A percentile compares a stretch with the other conserved stretches of the same genome.
Conservation (phyloP, 495 filamentous ascomycete species). For the Apodospora peruviana region DNA sequence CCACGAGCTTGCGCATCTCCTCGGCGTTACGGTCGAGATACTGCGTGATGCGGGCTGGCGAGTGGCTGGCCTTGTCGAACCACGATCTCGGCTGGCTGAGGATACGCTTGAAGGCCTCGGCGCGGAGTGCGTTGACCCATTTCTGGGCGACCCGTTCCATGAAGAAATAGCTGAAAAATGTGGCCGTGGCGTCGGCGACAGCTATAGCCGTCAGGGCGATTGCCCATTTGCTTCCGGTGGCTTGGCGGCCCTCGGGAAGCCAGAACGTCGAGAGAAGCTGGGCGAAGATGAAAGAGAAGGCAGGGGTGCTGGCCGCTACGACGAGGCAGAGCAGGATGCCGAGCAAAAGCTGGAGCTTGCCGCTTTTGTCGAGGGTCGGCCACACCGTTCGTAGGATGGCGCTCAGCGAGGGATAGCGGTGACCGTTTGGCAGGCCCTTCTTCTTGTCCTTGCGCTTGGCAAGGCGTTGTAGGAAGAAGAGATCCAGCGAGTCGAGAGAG, state of each 20-base stretch:
- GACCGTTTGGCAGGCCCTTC: not conserved
- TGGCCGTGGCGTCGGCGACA: constrained; percentile 55
- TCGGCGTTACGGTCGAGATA: constrained; percentile 80
- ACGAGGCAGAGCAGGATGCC: constrained; percentile 57
- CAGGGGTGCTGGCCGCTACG: constrained; percentile 65
- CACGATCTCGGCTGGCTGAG: constrained; percentile 77
- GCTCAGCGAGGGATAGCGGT: constrained; percentile 34
- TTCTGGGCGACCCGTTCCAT: constrained; percentile 67
- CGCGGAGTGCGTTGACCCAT: constrained; percentile 73
- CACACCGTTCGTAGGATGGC: constrained; percentile 69
- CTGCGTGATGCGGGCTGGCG: constrained; percentile 54
- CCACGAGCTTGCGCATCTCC: constrained; percentile 77
- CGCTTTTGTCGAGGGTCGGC: constrained; percentile 51
- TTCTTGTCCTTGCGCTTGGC: constrained; percentile 13
- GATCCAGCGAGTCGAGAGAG: constrained; percentile 20
- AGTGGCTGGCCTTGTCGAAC: constrained; percentile 72
- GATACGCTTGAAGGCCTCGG: constrained; percentile 61
- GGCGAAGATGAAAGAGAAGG: constrained; percentile 74
- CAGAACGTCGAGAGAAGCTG: constrained; percentile 69
- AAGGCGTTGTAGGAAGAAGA: constrained; percentile 23
- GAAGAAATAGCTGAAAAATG: constrained; percentile 61
- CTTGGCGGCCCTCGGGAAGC: constrained; percentile 32
- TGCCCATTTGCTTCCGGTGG: constrained; percentile 59
- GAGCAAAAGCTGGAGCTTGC: constrained; percentile 51
- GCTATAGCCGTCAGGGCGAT: constrained; percentile 64